Base-by-base conservation (phyloP, 495 filamentous ascomycete species). In the Tetracladium setigerum region DNA sequence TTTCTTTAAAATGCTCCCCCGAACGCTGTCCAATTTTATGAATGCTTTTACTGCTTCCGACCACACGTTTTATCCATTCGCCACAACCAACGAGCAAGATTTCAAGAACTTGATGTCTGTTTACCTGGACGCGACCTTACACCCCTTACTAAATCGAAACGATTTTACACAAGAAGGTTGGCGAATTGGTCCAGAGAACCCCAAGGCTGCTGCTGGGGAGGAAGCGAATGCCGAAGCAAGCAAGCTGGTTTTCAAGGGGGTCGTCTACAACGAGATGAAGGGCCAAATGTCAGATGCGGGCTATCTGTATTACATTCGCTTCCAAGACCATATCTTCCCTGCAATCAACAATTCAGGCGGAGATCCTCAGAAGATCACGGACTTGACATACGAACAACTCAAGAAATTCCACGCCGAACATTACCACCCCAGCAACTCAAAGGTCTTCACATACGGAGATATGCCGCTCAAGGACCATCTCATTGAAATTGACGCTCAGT, bases 191-290 rank as follows among this genome's bases (percentile, higher is more conserved):
- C 92, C 92, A 0, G 88, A 95, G 65, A 87, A 98, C 60, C 84
- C 86, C 6, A 69, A 74, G 35, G 76, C 77, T 15, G 56, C 73
- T 2, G 57, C 71, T 17, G 68, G 64, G 4, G 69, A 71, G 10
- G 64, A 56, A 17, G 55, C 65, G 42, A 68, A 67, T 41, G 16
- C 41, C 10, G 53, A 56, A 33, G 53, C 54, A 19, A 75, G 68
- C 42, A 79, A 76, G 31, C 77, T 97, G 15, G 83, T 96, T 12
- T 98, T 98, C 73, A 98, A 98, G 63, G 92, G 92, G 17, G 92
- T 98, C 10, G 92, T 98, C 17, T 98, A 98, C 66, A 98, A 98
- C 59, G 92, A 98, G 67, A 98, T 98, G 92, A 98, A 98, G 66
- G 92, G 92, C 0, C 89, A 95, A 60, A 95, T 97, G 79, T 97